A percentile compares a stretch with the other conserved stretches of the same genome.
These are phyloP conservation scores for Raphanus sativus DNA, from an alignment of 345 rosid species.

Conservation along the genomic window DNA sequence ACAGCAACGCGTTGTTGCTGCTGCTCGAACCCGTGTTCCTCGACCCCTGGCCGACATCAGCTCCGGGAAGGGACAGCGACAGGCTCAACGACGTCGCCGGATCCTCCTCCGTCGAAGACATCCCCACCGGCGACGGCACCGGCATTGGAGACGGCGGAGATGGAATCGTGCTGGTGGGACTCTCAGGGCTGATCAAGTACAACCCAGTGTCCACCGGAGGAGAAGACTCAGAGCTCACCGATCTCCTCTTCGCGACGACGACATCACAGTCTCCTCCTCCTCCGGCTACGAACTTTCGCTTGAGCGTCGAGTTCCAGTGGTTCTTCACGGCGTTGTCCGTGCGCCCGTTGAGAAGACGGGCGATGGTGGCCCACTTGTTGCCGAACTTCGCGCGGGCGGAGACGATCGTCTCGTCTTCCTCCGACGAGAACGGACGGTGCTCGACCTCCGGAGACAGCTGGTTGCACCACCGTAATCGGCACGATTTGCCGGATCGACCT, in stretches of 20 bases:
- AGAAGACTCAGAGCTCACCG: conserved; percentile 55
- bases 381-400: conserved; percentile 78
- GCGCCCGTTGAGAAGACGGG: conserved; percentile 86
- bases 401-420: conserved; percentile 73
- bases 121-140: too few relatives aligned
- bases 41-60: conserved; percentile 38
- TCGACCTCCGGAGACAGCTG: conserved; percentile 93
- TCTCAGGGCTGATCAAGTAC: conserved; percentile 57
- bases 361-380: conserved; percentile 95
- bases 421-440: conserved; percentile 67
- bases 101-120: conserved; percentile 41
- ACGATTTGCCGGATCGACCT: conserved; percentile 89
- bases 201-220: conserved; percentile 51
- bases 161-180: conserved; percentile 51
- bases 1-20: conserved; percentile 20
- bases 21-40: conserved; percentile 9
- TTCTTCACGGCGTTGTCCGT: conserved; percentile 92
- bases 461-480: conserved; percentile 92
- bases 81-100: conserved; percentile 65
- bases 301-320: conserved; percentile 94
- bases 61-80: conserved; percentile 61
- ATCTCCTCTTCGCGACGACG: conserved; percentile 49
- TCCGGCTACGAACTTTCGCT: conserved; percentile 57
- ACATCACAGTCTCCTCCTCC: conserved; percentile 49
- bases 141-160: conserved; percentile 45